Percentiles rank a stretch among this genome's conserved stretches.
Evolutionary conservation across 2,329 filamentous ascomycete species (phyloP).

Genomic region (Ploettnerulaceae sp.): DNA sequence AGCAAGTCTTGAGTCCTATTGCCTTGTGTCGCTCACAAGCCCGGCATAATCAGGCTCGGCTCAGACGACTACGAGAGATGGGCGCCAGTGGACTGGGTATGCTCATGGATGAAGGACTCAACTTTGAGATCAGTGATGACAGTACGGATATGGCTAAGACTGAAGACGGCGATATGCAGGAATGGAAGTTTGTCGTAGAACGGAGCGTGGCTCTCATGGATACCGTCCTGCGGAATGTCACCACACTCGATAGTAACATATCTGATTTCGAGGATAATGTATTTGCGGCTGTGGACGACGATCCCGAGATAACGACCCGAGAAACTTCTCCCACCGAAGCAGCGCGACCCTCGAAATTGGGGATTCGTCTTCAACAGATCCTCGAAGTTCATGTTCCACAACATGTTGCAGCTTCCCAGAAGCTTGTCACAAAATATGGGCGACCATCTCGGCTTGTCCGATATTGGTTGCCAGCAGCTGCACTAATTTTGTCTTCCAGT

Average conservation of each 20-base stretch:
- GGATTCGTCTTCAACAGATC: constrained; percentile 62
- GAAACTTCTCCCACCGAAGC: constrained; percentile 37
- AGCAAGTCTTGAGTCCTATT: constrained; percentile 71
- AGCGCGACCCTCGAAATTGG: constrained; percentile 50
- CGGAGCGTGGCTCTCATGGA: constrained; percentile 83
- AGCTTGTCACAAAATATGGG: constrained; percentile 60
- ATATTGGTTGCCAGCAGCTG: constrained; percentile 79
- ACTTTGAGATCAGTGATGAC: constrained; percentile 58
- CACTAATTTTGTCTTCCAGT: constrained; percentile 74
- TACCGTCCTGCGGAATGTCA: constrained; percentile 70
- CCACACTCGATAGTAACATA: constrained; percentile 56
- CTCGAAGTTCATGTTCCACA: constrained; percentile 63
- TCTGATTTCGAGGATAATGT: constrained; percentile 62
- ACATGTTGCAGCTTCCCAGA: constrained; percentile 54
- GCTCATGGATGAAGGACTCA: constrained; percentile 79
- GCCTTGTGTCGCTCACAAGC: constrained; percentile 71
- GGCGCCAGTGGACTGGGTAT: constrained; percentile 84
- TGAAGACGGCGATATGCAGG: constrained; percentile 37
- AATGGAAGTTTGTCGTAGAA: constrained; percentile 72
- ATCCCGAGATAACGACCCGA: constrained; percentile 52
- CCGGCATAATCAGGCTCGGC: constrained; percentile 63
- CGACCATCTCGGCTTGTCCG: constrained; percentile 70
- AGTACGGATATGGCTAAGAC: constrained; percentile 45
- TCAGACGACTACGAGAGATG: constrained; percentile 71
- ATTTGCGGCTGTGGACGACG: constrained; percentile 57